phyloP scores from a whole-genome alignment of 805 yeast genomes.

The Wickerhamiella slavikovae region DNA sequence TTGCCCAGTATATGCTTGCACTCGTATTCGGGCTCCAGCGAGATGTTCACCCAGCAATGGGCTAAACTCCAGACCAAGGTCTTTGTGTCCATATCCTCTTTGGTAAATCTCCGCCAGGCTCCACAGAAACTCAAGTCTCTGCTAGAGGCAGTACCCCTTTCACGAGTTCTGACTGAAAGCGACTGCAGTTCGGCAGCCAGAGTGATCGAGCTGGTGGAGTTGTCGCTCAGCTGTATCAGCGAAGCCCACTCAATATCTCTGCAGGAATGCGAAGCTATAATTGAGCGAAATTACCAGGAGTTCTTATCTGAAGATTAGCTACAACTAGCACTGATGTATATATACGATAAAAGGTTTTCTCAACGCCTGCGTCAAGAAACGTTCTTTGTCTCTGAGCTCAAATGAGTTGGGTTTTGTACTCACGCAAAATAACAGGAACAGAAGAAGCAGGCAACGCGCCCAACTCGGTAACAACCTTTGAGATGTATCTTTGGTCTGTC shows the following conservation, averaged over 20 bases:
- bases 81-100: conserved; percentile 33
- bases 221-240: too few species aligned
- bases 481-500: conserved; percentile 83
- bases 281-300: too few species aligned
- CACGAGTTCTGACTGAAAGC: conserved; percentile 29
- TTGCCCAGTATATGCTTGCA: conserved; percentile 37
- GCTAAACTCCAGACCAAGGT: conserved; percentile 13
- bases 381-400: too few species aligned
- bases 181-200: conserved; percentile 23
- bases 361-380: too few species aligned
- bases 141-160: conserved; percentile 18
- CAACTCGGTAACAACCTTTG: conserved; percentile 86
- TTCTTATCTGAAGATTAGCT: too few species aligned
- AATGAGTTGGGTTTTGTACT: conserved; percentile 26
- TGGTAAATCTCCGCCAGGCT: conserved; percentile 23
- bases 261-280: too few species aligned
- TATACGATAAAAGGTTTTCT: too few species aligned
- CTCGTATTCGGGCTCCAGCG: conserved; percentile 69
- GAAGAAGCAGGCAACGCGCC: conserved; percentile 97
- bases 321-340: too few species aligned
- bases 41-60: conserved; percentile 22
- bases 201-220: conserved; percentile 7
- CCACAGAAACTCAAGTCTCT: conserved; percentile 16
- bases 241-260: too few species aligned
- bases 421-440: conserved; percentile 89